Evolutionary conservation across 2,329 filamentous ascomycete genomes (phyloP).

Genomic region (Ophiostoma angusticollis): DNA sequence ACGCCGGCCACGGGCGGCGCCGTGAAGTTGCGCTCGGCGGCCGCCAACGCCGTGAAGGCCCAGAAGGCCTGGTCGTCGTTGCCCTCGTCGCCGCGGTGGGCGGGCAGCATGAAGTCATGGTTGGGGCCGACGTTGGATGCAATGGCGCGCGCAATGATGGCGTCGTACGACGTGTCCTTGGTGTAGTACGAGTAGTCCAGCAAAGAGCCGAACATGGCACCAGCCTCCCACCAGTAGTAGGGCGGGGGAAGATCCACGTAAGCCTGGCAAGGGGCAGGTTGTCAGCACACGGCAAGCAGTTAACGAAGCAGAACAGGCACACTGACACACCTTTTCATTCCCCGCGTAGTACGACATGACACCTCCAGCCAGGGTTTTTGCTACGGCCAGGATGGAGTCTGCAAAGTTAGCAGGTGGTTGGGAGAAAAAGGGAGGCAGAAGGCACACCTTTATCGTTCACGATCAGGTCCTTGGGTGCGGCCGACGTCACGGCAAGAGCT

Average conservation of each 20-base stretch:
- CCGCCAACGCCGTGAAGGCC: slow-evolving; percentile 54
- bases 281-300: background rate
- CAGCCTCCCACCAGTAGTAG: slow-evolving; percentile 58
- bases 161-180: slow-evolving; percentile 48
- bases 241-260: slow-evolving; percentile 52
- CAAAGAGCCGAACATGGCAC: slow-evolving; percentile 54
- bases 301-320: background rate
- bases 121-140: slow-evolving; percentile 43
- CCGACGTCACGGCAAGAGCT: background rate
- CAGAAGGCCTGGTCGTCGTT: slow-evolving; percentile 69
- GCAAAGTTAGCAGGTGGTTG: slow-evolving; percentile 4
- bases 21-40: slow-evolving; percentile 56
- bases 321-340: slow-evolving; percentile 26
- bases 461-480: slow-evolving; percentile 7
- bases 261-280: slow-evolving; percentile 29
- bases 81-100: slow-evolving; percentile 47
- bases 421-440: too few relatives aligned
- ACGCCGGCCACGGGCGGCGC: slow-evolving; percentile 53
- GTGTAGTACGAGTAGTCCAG: slow-evolving; percentile 59
- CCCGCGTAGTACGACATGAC: slow-evolving; percentile 54
- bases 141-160: slow-evolving; percentile 44
- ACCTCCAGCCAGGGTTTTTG: slow-evolving; percentile 46
- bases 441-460: slow-evolving; percentile 5
- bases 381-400: slow-evolving; percentile 51
- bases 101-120: slow-evolving; percentile 46